Base-by-base conservation (phyloP, 2,329 filamentous ascomycete species). In the Emmonsiellopsis sp. region DNA sequence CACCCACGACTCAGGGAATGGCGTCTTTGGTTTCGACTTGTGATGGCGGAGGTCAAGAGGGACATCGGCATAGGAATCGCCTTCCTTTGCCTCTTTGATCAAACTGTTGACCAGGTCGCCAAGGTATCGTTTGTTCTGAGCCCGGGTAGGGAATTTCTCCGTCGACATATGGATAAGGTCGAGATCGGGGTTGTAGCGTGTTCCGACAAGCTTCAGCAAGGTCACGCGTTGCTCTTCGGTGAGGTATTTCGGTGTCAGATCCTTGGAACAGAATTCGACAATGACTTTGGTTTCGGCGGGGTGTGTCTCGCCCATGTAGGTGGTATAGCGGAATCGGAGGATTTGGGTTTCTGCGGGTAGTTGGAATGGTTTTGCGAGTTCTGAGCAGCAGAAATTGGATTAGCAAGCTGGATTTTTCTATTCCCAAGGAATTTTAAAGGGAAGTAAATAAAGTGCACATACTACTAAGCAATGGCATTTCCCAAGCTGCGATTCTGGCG, bases 71-170 rank as follows among this genome's bases (percentile, higher is more conserved):
- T 97, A 96, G 9, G 81, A 87, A 61, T 98, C 92, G 26, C 79
- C 76, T 65, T 95, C 85, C 75, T 84, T 87, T 55, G 91, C 89
- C 66, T 89, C 84, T 6, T 74, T 76, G 55, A 98, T 73, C 59
- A 98, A 74, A 49, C 78, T 81, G 58, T 85, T 77, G 49, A 97
- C 81, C 48, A 89, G 71, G 63, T 95, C 89, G 51, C 83, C 86
- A 20, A 98, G 78, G 68, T 93, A 93, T n/a, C 89, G 84, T 79
- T 97, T 98, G 76, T 98, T 98, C 75, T 97, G 91, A 15, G 91
- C 89, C 66, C 89, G 86, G 53, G 91, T 87, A 66, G 89, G 83
- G 69, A 87, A 95, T 67, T 85, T 84, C 71, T 97, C 93, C 73
- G 87, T 88, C 67, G 87, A 90, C 80, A 98, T 95, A 73, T 88